Conservation (phyloP, 768 basidiomycete species). For the Boletus insuetus region DNA sequence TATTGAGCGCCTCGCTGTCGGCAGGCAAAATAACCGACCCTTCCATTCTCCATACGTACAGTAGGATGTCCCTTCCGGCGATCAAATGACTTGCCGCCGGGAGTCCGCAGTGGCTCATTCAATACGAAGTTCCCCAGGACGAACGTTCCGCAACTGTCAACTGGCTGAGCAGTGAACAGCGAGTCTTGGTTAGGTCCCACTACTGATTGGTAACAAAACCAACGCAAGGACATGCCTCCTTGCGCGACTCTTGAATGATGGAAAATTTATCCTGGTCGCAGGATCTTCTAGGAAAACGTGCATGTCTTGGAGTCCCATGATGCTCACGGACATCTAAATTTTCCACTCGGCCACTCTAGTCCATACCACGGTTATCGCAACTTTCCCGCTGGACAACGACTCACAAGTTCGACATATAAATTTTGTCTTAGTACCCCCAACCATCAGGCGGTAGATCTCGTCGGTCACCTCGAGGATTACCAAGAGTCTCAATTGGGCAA, state of each 20-base stretch:
- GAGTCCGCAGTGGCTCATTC: slow-evolving; percentile 1
- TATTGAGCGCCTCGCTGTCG: neutral
- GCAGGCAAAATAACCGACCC: neutral
- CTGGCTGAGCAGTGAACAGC: too few species aligned
- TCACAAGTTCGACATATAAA: too few species aligned
- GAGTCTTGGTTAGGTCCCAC: slow-evolving; percentile 1
- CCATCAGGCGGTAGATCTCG: too few species aligned
- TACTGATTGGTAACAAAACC: neutral
- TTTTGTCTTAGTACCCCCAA: too few species aligned
- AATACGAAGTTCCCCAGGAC: neutral
- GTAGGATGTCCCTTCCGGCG: neutral
- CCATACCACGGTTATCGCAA: too few species aligned
- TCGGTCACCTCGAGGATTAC: too few species aligned
- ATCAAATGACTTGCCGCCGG: neutral
- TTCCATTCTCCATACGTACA: neutral
- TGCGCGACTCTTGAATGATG: neutral
- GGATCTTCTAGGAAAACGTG: too few species aligned
- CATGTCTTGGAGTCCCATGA: too few species aligned
- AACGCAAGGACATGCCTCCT: neutral
- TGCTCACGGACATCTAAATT: too few species aligned
- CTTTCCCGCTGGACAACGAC: too few species aligned
- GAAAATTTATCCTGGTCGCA: neutral
- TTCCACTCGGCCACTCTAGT: too few species aligned
- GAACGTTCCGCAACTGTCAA: neutral
- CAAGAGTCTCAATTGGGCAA: too few species aligned